Evolutionary conservation across 306 rosid species (phyloP), one percentile per base, ranked within the genome.

Genomic region (Prunus kanzakura): DNA sequence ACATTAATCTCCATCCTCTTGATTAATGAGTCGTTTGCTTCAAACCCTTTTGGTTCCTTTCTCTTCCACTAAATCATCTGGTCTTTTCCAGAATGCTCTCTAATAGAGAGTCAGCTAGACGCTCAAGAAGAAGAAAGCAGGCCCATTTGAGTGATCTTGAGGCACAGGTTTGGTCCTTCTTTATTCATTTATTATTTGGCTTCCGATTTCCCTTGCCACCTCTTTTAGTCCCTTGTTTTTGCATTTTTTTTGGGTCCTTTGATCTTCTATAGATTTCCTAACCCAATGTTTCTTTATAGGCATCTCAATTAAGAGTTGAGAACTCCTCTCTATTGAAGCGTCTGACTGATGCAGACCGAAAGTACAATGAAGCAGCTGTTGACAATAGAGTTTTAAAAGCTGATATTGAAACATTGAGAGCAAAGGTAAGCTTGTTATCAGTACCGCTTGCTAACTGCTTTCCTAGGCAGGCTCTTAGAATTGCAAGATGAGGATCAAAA

Each of bases 31-130:
- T 41, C 54, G 38, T 72, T 79, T 9, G 66, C 62, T 70, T 84
- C 32, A 47, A 38, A 64, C 38, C 13, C 49, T 14, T 55, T 16
- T 20, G 19, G 67, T 76, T 46, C 27, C 67, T 63, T 68, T 55
- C 58, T 29, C 64, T 51, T 51, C 56, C 69, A 71, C 55, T 55
- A 35, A 43, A 72, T 73, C n/a, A 38, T 56, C 4, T 58, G 69
- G 54, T 71, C 29, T 68, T 74, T 88, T 79, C 67, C 87, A 95
- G 98, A 88, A 95, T 95, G 98, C 96, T 95, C 67, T 95, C 98
- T 35, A 95, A 95, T 71, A 89, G 98, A 83, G 98, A 95, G 82
- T 95, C 98, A 8, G 98, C 98, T 12, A 89, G 98, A 78, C 98
- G 98, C 67, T 95, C 98, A 51, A 90, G 98, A 76, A 79, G 97